Evolutionary conservation across 1,139 yeast genomes (phyloP).

Genomic region (Sugiyamaella xylanicola): DNA sequence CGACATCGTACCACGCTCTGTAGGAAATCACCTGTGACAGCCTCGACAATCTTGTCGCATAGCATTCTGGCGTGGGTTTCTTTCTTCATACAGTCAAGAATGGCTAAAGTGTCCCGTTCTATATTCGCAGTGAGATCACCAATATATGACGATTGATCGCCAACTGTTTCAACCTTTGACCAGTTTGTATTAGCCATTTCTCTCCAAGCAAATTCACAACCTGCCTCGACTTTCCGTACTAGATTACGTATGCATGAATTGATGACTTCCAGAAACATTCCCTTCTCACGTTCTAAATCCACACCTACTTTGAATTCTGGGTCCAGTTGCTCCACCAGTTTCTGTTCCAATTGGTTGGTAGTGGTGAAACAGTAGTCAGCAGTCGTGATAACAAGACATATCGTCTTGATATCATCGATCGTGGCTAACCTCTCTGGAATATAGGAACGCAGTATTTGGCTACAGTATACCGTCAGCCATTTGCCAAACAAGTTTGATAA

Average conservation of each 20-base stretch:
- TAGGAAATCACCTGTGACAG: constrained; percentile 59
- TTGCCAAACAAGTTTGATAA: constrained; percentile 66
- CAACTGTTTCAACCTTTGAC: constrained; percentile 62
- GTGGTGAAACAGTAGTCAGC: constrained; percentile 87
- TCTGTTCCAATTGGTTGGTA: constrained; percentile 72
- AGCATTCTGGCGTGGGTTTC: constrained; percentile 72
- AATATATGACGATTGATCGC: constrained; percentile 72
- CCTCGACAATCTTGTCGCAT: constrained; percentile 75
- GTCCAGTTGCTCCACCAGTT: constrained; percentile 54
- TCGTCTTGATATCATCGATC: constrained; percentile 63
- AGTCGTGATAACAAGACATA: constrained; percentile 78
- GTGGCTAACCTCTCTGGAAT: constrained; percentile 51
- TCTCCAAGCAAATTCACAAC: constrained; percentile 75
- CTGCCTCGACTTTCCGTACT: constrained; percentile 60
- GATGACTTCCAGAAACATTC: constrained; percentile 59
- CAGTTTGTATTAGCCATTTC: constrained; percentile 83
- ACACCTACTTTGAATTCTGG: constrained; percentile 44
- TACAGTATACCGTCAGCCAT: constrained; percentile 67
- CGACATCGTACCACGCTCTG: constrained; percentile 58
- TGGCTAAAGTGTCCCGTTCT: constrained; percentile 49
- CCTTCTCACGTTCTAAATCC: constrained; percentile 58
- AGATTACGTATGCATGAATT: constrained; percentile 60
- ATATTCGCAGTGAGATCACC: constrained; percentile 57
- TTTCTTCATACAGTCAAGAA: constrained; percentile 65
- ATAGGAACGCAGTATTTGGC: constrained; percentile 60